phyloP scores from a whole-genome alignment of 2,329 filamentous ascomycete genomes.

The Fusarium equiseti region DNA sequence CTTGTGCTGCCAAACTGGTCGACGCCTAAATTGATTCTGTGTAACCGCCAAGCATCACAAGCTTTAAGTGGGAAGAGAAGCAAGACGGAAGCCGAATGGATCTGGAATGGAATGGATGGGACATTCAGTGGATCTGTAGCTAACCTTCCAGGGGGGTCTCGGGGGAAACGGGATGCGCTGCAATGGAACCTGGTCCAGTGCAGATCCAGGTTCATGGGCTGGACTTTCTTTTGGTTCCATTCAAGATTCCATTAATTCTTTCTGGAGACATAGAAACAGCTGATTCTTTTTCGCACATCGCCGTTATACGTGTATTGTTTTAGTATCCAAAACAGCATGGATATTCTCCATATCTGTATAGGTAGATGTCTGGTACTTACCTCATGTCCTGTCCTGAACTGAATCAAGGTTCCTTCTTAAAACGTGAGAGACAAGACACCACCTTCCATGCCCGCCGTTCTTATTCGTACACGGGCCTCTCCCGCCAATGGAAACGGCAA shows the following conservation, averaged over 20 bases:
- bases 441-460: neutral
- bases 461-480: conserved; percentile 25
- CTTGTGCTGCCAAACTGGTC: conserved; percentile 9
- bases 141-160: conserved; percentile 2
- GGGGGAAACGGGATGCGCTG: conserved; percentile 1
- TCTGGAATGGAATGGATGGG: conserved; percentile 8
- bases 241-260: conserved; percentile 5
- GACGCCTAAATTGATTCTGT: conserved; percentile 11
- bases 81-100: conserved; percentile 12
- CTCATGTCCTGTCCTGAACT: neutral
- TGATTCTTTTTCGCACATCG: conserved; percentile 10
- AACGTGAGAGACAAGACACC: conserved; percentile 15
- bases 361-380: neutral
- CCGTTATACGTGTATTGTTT: neutral
- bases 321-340: neutral
- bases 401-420: conserved; percentile 23
- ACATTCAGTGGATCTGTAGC: conserved; percentile 18
- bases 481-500: conserved; percentile 34
- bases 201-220: conserved; percentile 19
- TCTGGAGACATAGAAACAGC: conserved; percentile 17
- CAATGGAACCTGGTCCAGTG: conserved; percentile 18
- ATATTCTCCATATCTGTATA: neutral
- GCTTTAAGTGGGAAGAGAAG: neutral
- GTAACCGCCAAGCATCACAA: conserved; percentile 14
- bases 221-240: neutral